These are phyloP conservation scores for Neurospora sp. DNA, from an alignment of 495 filamentous ascomycete genomes.

Conservation along the genomic window DNA sequence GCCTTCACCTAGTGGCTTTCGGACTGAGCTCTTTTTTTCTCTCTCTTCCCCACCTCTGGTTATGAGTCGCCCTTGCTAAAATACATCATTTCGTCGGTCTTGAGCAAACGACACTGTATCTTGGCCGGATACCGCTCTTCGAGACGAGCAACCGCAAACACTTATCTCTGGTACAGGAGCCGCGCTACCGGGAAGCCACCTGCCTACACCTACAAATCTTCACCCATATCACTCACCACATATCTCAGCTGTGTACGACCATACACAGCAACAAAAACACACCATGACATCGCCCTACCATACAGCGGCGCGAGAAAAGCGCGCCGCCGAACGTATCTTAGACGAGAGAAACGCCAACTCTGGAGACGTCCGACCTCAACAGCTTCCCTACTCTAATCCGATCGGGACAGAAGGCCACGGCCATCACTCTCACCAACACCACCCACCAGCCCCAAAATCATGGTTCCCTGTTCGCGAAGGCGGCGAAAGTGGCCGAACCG, in stretches of 20 bases:
- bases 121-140: neutral
- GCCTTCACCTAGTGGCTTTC: neutral
- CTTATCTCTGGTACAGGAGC: neutral
- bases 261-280: neutral
- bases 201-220: neutral
- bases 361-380: neutral
- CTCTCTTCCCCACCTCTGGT: neutral
- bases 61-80: neutral
- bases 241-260: neutral
- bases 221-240: neutral
- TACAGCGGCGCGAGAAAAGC: neutral
- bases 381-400: neutral
- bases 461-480: conserved; percentile 9
- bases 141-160: neutral
- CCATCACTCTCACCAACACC: neutral
- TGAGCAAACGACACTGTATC: neutral
- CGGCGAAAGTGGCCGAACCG: conserved; percentile 37
- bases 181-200: neutral
- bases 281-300: neutral
- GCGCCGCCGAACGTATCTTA: neutral
- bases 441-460: neutral
- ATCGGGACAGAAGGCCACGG: neutral
- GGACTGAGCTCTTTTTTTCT: neutral
- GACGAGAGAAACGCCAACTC: neutral
- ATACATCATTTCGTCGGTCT: neutral